Evolutionary conservation across 164 flowering plant species (phyloP).

Genomic region (Taxillus chinensis): DNA sequence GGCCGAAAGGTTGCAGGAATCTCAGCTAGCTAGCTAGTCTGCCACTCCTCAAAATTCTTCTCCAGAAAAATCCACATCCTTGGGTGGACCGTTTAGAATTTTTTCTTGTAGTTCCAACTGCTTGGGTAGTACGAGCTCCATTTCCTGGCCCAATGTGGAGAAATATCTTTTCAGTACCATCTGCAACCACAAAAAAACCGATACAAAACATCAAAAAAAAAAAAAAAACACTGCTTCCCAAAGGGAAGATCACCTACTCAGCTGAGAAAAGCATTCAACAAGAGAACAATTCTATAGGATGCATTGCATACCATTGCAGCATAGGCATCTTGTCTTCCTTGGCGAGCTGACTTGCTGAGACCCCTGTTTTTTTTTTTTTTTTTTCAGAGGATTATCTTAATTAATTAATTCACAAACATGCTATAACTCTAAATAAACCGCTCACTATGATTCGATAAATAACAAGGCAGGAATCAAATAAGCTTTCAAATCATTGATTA

Average conservation of each 20-base stretch:
- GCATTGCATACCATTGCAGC: slow-evolving; percentile 63
- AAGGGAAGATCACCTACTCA: background rate
- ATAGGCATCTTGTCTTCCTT: slow-evolving; percentile 44
- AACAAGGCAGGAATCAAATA: no score
- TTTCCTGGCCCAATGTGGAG: slow-evolving; percentile 37
- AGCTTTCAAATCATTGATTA: no score
- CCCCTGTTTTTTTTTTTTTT: no score
- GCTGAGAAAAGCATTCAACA: background rate
- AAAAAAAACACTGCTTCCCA: background rate
- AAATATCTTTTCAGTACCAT: slow-evolving; percentile 79
- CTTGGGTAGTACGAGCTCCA: slow-evolving; percentile 69
- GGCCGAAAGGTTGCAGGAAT: no score
- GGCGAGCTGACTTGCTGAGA: slow-evolving; percentile 33
- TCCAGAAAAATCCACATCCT: slow-evolving; percentile 39
- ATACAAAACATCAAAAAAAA: background rate
- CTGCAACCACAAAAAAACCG: slow-evolving; percentile 21
- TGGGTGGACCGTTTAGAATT: slow-evolving; percentile 35
- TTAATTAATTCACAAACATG: no score
- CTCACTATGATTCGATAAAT: no score
- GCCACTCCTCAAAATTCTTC: slow-evolving; percentile 10
- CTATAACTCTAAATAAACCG: no score
- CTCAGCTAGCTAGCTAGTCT: background rate
- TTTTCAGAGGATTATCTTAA: no score
- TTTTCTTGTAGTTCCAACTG: slow-evolving; percentile 47
- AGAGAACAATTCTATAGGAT: background rate